Base-by-base conservation (phyloP, 2,329 filamentous ascomycete genomes). In the Cladosporium sphaerospermum region DNA sequence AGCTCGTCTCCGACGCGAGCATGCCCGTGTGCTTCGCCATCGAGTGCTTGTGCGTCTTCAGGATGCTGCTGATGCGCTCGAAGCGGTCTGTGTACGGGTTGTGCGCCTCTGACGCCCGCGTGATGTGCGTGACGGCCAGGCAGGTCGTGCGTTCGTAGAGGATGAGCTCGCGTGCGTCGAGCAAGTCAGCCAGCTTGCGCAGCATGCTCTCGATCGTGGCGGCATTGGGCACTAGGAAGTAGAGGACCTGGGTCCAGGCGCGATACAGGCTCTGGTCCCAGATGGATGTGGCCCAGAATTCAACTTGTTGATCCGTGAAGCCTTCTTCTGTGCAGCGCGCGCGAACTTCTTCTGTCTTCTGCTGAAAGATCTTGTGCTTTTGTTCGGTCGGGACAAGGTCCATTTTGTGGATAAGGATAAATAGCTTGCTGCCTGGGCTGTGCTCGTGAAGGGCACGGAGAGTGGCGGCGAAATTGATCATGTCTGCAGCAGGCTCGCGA, bases 201-300 rank as follows among this genome's bases (percentile, higher is more conserved):
- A 99, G 80, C 68, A 97, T 88, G 16, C 82, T 81, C 72, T 97
- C 92, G 60, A 99, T 96, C 42, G 88, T 82, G 14, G 84, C 78
- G 1, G 96, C 81, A 64, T 97, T 97, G 3, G 93, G 93, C n/a
- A 97, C 93, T 43, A 99, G 79, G 67, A 92, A 91, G 76, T 99
- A 93, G 56, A 99, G 96, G 63, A 99, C 96, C 67, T 88, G 89
- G 0, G 93, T 93, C 93, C 93, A 99, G 1, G 93, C 93, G 71
- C 95, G 95, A 78, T 97, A 99, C 36, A 99, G 77, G 52, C 88
- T 95, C 75, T 99, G 93, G 67, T 99, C 93, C 93, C 93, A 99
- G 67, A 99, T 99, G 52, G 88, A 95, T 32, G 92, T 97, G 9
- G 90, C 88, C 69, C 96, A 97, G 55, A 91, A 90, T 54, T 89